These are phyloP conservation scores for Yamadazyma insecticola DNA, from an alignment of 805 yeast genomes.

Conservation along the genomic window DNA sequence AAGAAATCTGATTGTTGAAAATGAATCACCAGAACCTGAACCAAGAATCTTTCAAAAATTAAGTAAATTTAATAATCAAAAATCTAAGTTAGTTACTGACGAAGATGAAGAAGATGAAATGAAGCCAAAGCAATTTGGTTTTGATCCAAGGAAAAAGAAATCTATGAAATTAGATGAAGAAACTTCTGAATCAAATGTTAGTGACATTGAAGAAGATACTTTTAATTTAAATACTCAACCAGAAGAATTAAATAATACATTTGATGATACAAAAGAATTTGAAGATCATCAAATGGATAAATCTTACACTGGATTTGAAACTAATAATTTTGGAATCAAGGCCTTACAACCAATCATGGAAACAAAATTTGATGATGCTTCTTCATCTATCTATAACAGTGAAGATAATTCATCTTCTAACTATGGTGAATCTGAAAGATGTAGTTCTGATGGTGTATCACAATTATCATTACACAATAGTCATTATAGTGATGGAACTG, in stretches of 20 bases:
- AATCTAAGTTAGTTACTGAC: slow-evolving; percentile 12
- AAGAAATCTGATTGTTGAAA: slow-evolving; percentile 14
- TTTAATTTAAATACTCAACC: neutral
- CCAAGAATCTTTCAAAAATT: slow-evolving; percentile 1
- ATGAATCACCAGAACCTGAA: slow-evolving; percentile 3
- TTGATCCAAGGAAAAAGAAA: slow-evolving; percentile 18
- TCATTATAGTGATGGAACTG: slow-evolving; percentile 20
- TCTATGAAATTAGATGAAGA: slow-evolving; percentile 1
- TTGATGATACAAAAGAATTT: slow-evolving; percentile 4
- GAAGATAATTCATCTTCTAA: too few species aligned
- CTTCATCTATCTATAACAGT: slow-evolving; percentile 30
- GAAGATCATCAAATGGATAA: neutral
- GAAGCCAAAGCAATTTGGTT: slow-evolving; percentile 14
- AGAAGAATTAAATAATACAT: slow-evolving; percentile 1
- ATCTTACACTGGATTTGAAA: slow-evolving; percentile 15
- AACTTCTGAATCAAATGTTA: neutral
- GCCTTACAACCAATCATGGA: too few species aligned
- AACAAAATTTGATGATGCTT: slow-evolving; percentile 17
- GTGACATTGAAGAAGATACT: slow-evolving; percentile 3
- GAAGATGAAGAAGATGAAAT: slow-evolving; percentile 18
- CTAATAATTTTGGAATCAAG: slow-evolving; percentile 15
- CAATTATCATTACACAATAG: too few species aligned
- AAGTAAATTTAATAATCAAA: slow-evolving; percentile 11
- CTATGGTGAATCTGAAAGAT: too few species aligned
- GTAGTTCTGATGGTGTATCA: too few species aligned